Evolutionary conservation across 768 basidiomycete genomes (phyloP), one percentile per base, ranked within the genome.

Genomic region (Phaeolepiota aurea): DNA sequence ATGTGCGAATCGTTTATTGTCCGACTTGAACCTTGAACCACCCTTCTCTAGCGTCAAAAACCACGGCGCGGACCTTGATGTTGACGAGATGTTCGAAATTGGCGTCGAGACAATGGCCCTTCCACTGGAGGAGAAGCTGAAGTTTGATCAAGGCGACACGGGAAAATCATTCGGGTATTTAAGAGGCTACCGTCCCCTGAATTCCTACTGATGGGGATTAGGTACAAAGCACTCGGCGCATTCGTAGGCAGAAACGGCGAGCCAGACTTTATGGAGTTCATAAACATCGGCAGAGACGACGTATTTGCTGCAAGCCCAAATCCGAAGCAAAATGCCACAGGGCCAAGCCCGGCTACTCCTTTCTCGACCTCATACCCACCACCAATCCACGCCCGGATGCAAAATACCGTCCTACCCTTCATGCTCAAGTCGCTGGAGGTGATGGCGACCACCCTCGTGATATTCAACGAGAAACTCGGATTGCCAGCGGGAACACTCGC

Each of bases 271-370:
- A 65, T 69, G 2, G 79, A 84, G 50, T 82, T 81, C 54, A 62
- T 84, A 43, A 82, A 82, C 49, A 56, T 84, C 21, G 64, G 81
- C 0, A 80, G 80, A 52, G 82, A 87, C 50, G 83, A 87, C 47
- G 78, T 68, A 0, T 52, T 85, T 0, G 69, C 76, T 0, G n/a
- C n/a, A n/a, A n/a, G n/a, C n/a, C n/a, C n/a, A n/a, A n/a, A n/a
- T n/a, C n/a, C n/a, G n/a, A n/a, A n/a, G n/a, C n/a, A n/a, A n/a
- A n/a, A n/a, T n/a, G n/a, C n/a, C n/a, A n/a, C n/a, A n/a, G n/a
- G n/a, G n/a, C n/a, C n/a, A n/a, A n/a, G n/a, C n/a, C n/a, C n/a
- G n/a, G n/a, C n/a, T n/a, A n/a, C n/a, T n/a, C n/a, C n/a, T n/a
- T n/a, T n/a, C n/a, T n/a, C n/a, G n/a, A n/a, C n/a, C n/a, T n/a